Base-by-base conservation (phyloP, 495 filamentous ascomycete genomes). In the Polyplosphaeria fusca region DNA sequence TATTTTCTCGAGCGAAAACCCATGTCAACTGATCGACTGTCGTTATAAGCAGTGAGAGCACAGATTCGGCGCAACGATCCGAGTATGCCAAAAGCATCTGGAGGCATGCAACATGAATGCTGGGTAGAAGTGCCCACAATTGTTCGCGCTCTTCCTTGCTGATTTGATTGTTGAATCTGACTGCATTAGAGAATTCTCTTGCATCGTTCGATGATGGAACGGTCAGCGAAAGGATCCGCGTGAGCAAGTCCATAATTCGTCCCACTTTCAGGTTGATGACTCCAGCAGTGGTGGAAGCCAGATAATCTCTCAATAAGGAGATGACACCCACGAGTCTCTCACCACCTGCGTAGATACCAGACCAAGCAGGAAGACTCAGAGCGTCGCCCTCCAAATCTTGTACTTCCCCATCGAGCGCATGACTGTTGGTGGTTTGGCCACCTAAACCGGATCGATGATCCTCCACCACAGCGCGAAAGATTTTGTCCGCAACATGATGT, bases 401-500 rank as follows among this genome's bases (percentile, higher is more conserved):
- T 12, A 80, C 63, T 55, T 75, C 73, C 23, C 72, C 60, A 18
- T 69, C 73, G 18, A 64, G 13, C 27, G 52, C 55, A 14, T 47
- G 40, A 19, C 41, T 47, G 47, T 52, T 37, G 71, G 37, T 54
- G 13, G 52, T 32, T 4, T 38, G 37, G 13, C 19, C 47, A 4
- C 73, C 73, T 4, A 70, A 75, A 14, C 75, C 70, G 12, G 88
- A 81, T 63, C 86, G 79, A 87, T 89, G 91, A 53, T 87, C 86
- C 63, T 95, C 89, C 7, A 84, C 67, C 0, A 93, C 74, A 25
- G 83, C 80, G 30, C 91, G 81, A 68, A 93, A 90, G 5, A 94
- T 76, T 56, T 82, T 77, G 63, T 91, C 82, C 35, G 83, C 76
- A 13, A 87, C 86, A n/a, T 65, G 64, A 60, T 95, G 89, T 22